Percentiles rank a stretch among this genome's conserved stretches.
Conservation (phyloP, 768 basidiomycete genomes). For the Fomitopsis pulvina region DNA sequence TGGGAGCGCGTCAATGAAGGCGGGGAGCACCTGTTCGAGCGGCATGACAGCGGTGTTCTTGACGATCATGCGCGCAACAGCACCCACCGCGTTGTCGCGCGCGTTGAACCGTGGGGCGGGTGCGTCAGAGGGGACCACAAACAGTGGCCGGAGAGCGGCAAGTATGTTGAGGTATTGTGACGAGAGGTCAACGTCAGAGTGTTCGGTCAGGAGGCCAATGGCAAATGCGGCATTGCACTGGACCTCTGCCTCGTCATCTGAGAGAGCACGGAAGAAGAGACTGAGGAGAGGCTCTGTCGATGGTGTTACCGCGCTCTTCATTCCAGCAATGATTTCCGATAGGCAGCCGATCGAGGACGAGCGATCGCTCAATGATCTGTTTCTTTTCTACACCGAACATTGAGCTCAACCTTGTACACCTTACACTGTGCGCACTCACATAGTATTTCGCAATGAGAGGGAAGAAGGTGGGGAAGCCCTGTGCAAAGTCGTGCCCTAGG, state of each 20-base stretch:
- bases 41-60: slow-evolving; percentile 77
- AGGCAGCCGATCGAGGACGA: slow-evolving; percentile 91
- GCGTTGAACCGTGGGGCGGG: slow-evolving; percentile 71
- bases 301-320: slow-evolving; percentile 81
- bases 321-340: slow-evolving; percentile 91
- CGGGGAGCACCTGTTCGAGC: slow-evolving; percentile 84
- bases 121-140: slow-evolving; percentile 57
- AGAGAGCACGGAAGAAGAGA: slow-evolving; percentile 77
- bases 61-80: slow-evolving; percentile 81
- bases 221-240: slow-evolving; percentile 96
- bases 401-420: neutral
- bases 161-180: slow-evolving; percentile 78
- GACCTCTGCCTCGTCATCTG: slow-evolving; percentile 86
- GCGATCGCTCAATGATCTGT: slow-evolving; percentile 82
- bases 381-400: slow-evolving; percentile 54
- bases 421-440: slow-evolving; percentile 38
- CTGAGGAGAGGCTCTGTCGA: slow-evolving; percentile 78
- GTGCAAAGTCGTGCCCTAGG: slow-evolving; percentile 78
- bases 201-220: slow-evolving; percentile 83
- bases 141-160: slow-evolving; percentile 73
- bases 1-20: slow-evolving; percentile 78
- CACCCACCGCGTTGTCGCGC: slow-evolving; percentile 94
- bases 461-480: slow-evolving; percentile 81
- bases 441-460: slow-evolving; percentile 90
- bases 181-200: slow-evolving; percentile 75